These are phyloP conservation scores for Pholiota conissans DNA, from an alignment of 768 basidiomycete species.

Conservation along the genomic window DNA sequence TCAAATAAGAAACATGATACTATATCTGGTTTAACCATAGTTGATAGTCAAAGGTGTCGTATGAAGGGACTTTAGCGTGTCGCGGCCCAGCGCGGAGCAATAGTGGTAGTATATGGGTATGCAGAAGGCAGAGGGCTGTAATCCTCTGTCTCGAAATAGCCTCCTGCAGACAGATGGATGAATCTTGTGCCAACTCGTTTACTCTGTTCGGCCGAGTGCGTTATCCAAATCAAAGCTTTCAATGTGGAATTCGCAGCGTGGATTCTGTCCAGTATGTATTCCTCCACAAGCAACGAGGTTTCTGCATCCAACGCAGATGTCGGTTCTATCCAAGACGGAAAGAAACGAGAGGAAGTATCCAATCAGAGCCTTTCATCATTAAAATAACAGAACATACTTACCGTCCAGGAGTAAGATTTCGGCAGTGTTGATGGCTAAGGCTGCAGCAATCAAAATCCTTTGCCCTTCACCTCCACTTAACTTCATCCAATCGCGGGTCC, in stretches of 20 bases:
- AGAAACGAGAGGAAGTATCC: neutral
- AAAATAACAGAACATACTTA: conserved; percentile 30
- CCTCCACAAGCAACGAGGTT: conserved; percentile 67
- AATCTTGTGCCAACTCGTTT: conserved; percentile 72
- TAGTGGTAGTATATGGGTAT: neutral
- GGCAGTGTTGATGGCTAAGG: conserved; percentile 69
- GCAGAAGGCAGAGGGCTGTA: conserved; percentile 15
- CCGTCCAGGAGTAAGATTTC: conserved; percentile 83
- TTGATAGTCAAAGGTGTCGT: too few relatives aligned
- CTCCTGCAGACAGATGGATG: conserved; percentile 45
- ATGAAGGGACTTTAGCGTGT: too few relatives aligned
- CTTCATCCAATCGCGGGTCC: conserved; percentile 78
- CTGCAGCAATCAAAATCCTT: conserved; percentile 76
- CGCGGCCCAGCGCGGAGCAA: too few relatives aligned
- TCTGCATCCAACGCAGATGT: conserved; percentile 84
- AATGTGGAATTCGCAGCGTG: conserved; percentile 45
- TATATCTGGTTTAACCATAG: too few relatives aligned
- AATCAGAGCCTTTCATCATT: neutral
- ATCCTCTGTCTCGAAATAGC: conserved; percentile 37
- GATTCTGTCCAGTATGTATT: conserved; percentile 53
- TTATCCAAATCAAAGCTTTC: conserved; percentile 85
- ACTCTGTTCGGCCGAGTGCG: conserved; percentile 83
- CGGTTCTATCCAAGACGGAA: conserved; percentile 55
- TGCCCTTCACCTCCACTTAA: conserved; percentile 89
- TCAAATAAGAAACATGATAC: too few relatives aligned